A percentile compares a stretch with the other conserved stretches of the same genome.
phyloP scores from a whole-genome alignment of 306 rosid species.

The Canavalia gladiata region DNA sequence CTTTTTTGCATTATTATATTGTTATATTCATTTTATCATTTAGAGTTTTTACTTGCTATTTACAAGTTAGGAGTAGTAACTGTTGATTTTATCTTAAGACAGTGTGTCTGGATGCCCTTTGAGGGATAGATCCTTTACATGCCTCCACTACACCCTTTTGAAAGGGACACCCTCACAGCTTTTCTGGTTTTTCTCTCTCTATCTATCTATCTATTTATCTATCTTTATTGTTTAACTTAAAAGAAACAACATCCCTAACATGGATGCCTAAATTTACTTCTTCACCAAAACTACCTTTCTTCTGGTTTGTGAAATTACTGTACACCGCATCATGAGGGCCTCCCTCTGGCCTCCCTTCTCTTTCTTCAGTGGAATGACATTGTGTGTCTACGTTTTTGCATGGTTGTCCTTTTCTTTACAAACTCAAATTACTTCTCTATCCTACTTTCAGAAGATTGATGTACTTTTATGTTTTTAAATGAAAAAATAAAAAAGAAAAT shows the following conservation, averaged over 20 bases:
- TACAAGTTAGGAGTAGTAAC: conserved; percentile 33
- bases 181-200: conserved; percentile 26
- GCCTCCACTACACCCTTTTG: conserved; percentile 56
- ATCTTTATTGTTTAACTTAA: conserved; percentile 50
- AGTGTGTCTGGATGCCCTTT: conserved; percentile 40
- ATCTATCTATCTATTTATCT: neutral
- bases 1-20: neutral
- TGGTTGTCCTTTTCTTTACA: conserved; percentile 38
- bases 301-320: conserved; percentile 43
- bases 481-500: too few relatives aligned
- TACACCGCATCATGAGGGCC: conserved; percentile 25
- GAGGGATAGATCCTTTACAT: conserved; percentile 49
- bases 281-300: conserved; percentile 41
- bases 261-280: conserved; percentile 37
- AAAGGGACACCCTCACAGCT: conserved; percentile 59
- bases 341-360: neutral
- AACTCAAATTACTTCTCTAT: neutral
- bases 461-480: neutral
- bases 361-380: conserved; percentile 13
- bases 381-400: neutral
- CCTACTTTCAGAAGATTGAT: neutral
- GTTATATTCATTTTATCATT: neutral
- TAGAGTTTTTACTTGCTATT: conserved; percentile 44
- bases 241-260: conserved; percentile 54
- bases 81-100: conserved; percentile 41